These are phyloP conservation scores for Meripilus lineatus DNA, from an alignment of 1,284 basidiomycete genomes.

Conservation along the genomic window DNA sequence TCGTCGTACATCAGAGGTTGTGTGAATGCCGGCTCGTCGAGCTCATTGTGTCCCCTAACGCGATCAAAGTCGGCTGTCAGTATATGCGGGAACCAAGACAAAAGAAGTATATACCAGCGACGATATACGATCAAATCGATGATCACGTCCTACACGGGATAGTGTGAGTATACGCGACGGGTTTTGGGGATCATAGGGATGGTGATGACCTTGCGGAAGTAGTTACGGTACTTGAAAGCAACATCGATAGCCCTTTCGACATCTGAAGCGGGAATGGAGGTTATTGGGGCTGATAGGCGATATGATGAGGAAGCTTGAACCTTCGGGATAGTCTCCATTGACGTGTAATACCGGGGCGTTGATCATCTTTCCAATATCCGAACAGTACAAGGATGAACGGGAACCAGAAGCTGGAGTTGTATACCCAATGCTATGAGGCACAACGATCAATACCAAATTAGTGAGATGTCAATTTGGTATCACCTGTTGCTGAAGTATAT, in stretches of 20 bases:
- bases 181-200: background rate
- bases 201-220: constrained; percentile 67
- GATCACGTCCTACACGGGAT: constrained; percentile 66
- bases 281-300: background rate
- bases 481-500: constrained; percentile 48
- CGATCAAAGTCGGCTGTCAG: background rate
- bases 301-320: constrained; percentile 28
- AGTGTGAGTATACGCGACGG: background rate
- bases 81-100: background rate
- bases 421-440: constrained; percentile 74
- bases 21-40: constrained; percentile 88
- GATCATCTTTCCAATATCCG: constrained; percentile 88
- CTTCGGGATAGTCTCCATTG: constrained; percentile 89
- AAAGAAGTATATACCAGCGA: constrained; percentile 50
- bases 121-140: constrained; percentile 87
- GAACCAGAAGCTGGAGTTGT: constrained; percentile 82
- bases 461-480: constrained; percentile 10
- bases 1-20: constrained; percentile 87
- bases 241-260: constrained; percentile 75
- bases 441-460: background rate
- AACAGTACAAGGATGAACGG: constrained; percentile 83
- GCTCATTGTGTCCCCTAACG: constrained; percentile 78
- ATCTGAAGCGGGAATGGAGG: constrained; percentile 42
- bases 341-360: constrained; percentile 88
- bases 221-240: constrained; percentile 78